Evolutionary conservation across 192 early-diverging fungal species (phyloP), one percentile per base, ranked within the genome.

Genomic region (Podila clonocystis): DNA sequence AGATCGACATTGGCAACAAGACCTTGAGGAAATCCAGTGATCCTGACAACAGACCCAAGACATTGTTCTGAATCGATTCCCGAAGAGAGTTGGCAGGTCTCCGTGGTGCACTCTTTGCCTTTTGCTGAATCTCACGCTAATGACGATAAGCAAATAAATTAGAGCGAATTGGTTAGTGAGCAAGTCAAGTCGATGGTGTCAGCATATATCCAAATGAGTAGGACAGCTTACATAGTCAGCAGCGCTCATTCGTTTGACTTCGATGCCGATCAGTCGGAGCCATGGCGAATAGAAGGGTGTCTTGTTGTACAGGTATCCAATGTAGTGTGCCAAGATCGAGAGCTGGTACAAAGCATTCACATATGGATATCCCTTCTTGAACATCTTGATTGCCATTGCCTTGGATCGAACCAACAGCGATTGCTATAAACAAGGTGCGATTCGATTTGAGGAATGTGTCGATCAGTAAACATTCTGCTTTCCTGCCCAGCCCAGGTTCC

Each of bases 251-350:
- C 97, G 91, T 63, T 90, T 91, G 48, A 95, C 85, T 71, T 92
- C 87, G 30, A 97, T 80, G 17, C 94, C 93, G 33, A 95, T 89
- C 15, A 96, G 45, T 50, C 91, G 91, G 68, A 97, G 85, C 92
- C 93, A 93, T n/a, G 94, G 95, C 19, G 91, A 91, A 74, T 91
- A 93, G 77, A 92, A 96, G 41, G 84, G 83, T 7, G 95, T 95
- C 76, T 91, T 91, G 64, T 92, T 92, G 83, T 94, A 97, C 70
- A 98, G 83, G 75, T 96, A 98, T 20, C 85, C 88, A 57, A 97
- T 83, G 62, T 94, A 91, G 77, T 94, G 95, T 49, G 87, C 68
- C 24, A 90, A 76, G 28, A 88, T 85, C 5, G 90, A 87, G 41
- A 88, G 82, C 62, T 94, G 87, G 76, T 94, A 95, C 20, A 85